A percentile compares a stretch with the other conserved stretches of the same genome.
Evolutionary conservation across 2,329 filamentous ascomycete genomes (phyloP).

Genomic region (Cytospora schulzeri): DNA sequence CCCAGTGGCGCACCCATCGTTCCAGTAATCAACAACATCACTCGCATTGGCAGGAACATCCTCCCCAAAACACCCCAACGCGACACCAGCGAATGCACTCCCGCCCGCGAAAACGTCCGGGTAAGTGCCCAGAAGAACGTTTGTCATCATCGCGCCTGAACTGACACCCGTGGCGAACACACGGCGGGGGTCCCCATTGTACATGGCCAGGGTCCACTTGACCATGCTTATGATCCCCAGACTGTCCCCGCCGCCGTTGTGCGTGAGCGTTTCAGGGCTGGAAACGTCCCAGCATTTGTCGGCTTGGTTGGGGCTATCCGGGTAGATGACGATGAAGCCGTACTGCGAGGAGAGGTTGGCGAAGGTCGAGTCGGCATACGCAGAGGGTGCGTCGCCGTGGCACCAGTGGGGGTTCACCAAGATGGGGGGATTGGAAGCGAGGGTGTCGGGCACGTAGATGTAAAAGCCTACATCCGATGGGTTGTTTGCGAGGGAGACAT

Average conservation of each 20-base stretch:
- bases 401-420: conserved; percentile 62
- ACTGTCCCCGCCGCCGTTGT: conserved; percentile 54
- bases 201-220: conserved; percentile 49
- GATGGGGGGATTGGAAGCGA: conserved; percentile 49
- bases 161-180: conserved; percentile 54
- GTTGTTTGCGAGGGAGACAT: conserved; percentile 45
- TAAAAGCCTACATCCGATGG: conserved; percentile 55
- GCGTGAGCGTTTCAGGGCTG: conserved; percentile 48
- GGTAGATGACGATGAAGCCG: conserved; percentile 54
- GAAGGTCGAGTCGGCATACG: conserved; percentile 54
- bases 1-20: conserved; percentile 53
- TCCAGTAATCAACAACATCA: conserved; percentile 49
- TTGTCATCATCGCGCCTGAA: conserved; percentile 60
- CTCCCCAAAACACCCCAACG: conserved; percentile 52
- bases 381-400: conserved; percentile 53
- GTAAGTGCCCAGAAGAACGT: conserved; percentile 53
- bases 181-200: conserved; percentile 48
- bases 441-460: conserved; percentile 50
- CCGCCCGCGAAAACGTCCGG: conserved; percentile 56
- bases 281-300: conserved; percentile 62
- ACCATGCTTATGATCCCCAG: conserved; percentile 58
- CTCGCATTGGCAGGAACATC: conserved; percentile 32
- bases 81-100: conserved; percentile 47
- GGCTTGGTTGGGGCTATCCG: conserved; percentile 40
- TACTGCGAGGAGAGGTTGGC: conserved; percentile 53